These are phyloP conservation scores for Arxiozyma slooffiae DNA, from an alignment of 1,139 yeast species.

Conservation along the genomic window DNA sequence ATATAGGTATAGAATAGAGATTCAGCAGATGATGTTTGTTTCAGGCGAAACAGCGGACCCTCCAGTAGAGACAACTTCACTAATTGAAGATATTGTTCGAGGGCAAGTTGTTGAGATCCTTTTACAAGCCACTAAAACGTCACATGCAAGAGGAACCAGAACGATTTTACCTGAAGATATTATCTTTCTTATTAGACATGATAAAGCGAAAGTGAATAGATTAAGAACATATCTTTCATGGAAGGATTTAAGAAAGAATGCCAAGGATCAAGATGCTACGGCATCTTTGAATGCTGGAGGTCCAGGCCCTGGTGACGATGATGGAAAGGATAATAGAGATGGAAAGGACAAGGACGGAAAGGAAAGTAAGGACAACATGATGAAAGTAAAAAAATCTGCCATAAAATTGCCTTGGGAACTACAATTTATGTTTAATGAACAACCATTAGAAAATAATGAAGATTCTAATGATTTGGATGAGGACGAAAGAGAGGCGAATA, in stretches of 20 bases:
- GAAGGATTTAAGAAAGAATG: constrained; percentile 96
- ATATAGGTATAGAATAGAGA: constrained; percentile 72
- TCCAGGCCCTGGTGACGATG: constrained; percentile 35
- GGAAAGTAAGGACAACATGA: constrained; percentile 46
- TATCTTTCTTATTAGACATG: constrained; percentile 84
- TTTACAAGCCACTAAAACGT: constrained; percentile 70
- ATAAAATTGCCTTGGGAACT: constrained; percentile 92
- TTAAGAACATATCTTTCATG: constrained; percentile 84
- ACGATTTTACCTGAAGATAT: constrained; percentile 88
- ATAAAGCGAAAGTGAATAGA: constrained; percentile 86
- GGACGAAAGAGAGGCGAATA: constrained; percentile 83
- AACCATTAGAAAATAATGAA: constrained; percentile 73
- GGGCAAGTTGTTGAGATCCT: constrained; percentile 88
- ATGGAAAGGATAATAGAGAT: constrained; percentile 31
- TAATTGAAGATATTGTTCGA: constrained; percentile 89
- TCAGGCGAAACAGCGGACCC: constrained; percentile 93
- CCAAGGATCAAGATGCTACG: constrained; percentile 86
- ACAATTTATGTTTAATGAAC: constrained; percentile 87
- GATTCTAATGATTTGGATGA: constrained; percentile 60
- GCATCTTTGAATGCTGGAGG: constrained; percentile 50
- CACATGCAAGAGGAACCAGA: constrained; percentile 71
- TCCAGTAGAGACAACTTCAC: constrained; percentile 78
- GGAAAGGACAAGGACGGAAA: constrained; percentile 32
- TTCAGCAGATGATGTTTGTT: constrained; percentile 98
- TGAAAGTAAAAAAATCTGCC: constrained; percentile 65